These are phyloP conservation scores for Fusarium bactridioides DNA, from an alignment of 2,329 filamentous ascomycete species.

Conservation along the genomic window DNA sequence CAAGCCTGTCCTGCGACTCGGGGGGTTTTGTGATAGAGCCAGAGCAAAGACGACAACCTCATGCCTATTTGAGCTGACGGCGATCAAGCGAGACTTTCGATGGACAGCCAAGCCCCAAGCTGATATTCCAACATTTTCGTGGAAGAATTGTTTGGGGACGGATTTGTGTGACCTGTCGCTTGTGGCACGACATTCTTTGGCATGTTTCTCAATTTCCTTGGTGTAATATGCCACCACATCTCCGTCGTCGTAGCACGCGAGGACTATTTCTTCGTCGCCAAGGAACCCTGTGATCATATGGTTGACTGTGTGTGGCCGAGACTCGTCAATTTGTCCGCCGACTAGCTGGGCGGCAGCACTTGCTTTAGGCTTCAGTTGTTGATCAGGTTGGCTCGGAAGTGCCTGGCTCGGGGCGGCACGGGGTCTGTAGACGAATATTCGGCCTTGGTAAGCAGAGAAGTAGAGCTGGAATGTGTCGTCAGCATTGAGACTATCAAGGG, in stretches of 20 bases:
- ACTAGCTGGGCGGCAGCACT: constrained; percentile 52
- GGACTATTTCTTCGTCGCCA: constrained; percentile 73
- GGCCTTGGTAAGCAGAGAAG: constrained; percentile 65
- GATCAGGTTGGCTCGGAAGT: constrained; percentile 57
- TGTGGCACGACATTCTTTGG: constrained; percentile 43
- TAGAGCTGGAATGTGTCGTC: constrained; percentile 56
- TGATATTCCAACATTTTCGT: constrained; percentile 76
- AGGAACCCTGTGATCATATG: constrained; percentile 73
- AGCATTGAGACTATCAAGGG: constrained; percentile 7
- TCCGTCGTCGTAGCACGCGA: constrained; percentile 76
- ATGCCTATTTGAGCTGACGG: constrained; percentile 78
- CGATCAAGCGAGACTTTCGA: constrained; percentile 80
- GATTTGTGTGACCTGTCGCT: constrained; percentile 1
- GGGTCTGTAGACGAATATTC: constrained; percentile 65
- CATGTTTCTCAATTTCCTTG: constrained; percentile 55
- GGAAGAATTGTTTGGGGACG: constrained; percentile 66
- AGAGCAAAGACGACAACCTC: constrained; percentile 64
- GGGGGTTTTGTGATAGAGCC: constrained; percentile 43
- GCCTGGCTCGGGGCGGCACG: constrained; percentile 56
- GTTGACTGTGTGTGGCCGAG: constrained; percentile 70
- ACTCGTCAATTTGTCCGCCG: constrained; percentile 61
- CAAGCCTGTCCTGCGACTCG: not conserved
- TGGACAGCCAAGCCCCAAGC: constrained; percentile 93
- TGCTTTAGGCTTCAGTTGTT: constrained; percentile 57
- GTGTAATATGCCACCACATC: constrained; percentile 78